phyloP scores from a whole-genome alignment of 768 basidiomycete genomes.

The Tremella fuciformis region DNA sequence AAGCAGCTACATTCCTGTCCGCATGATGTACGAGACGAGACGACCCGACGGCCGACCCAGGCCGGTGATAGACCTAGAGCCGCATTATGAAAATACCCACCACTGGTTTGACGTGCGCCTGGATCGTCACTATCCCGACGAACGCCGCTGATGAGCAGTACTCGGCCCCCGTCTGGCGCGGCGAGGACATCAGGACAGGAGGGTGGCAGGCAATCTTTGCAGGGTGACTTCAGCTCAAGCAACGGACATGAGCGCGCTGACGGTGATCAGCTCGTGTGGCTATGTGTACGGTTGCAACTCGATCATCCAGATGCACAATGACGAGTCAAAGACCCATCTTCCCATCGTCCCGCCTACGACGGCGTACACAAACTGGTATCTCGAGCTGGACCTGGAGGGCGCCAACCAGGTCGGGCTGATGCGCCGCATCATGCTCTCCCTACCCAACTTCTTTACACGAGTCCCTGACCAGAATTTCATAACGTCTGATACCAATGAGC shows the following conservation, averaged over 20 bases:
- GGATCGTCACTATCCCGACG: too few relatives aligned
- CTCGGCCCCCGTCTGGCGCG: too few relatives aligned
- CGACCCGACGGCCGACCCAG: too few relatives aligned
- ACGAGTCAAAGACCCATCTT: slow-evolving; percentile 17
- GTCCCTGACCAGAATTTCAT: slow-evolving; percentile 21
- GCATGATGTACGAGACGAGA: slow-evolving; percentile 28
- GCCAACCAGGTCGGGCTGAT: slow-evolving; percentile 9
- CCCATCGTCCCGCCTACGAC: slow-evolving; percentile 8
- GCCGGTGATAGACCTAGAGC: too few relatives aligned
- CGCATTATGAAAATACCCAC: too few relatives aligned
- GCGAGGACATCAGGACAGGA: too few relatives aligned
- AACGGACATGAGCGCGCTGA: slow-evolving; percentile 21
- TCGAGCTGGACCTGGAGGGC: slow-evolving; percentile 24
- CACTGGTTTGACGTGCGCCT: too few relatives aligned
- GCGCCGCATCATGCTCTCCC: slow-evolving; percentile 9
- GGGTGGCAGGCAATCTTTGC: too few relatives aligned
- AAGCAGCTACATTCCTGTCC: slow-evolving; percentile 14
- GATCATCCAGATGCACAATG: slow-evolving; percentile 27
- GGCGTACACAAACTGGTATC: slow-evolving; percentile 18
- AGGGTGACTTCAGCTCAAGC: slow-evolving; percentile 5
- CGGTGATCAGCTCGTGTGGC: slow-evolving; percentile 21
- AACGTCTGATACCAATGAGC: slow-evolving; percentile 7
- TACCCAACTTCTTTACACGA: slow-evolving; percentile 15
- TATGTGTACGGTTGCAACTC: slow-evolving; percentile 26
- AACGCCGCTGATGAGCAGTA: too few relatives aligned